A percentile compares a stretch with the other conserved stretches of the same genome.
These are phyloP conservation scores for Russula vinacea DNA, from an alignment of 768 basidiomycete genomes.

Conservation along the genomic window DNA sequence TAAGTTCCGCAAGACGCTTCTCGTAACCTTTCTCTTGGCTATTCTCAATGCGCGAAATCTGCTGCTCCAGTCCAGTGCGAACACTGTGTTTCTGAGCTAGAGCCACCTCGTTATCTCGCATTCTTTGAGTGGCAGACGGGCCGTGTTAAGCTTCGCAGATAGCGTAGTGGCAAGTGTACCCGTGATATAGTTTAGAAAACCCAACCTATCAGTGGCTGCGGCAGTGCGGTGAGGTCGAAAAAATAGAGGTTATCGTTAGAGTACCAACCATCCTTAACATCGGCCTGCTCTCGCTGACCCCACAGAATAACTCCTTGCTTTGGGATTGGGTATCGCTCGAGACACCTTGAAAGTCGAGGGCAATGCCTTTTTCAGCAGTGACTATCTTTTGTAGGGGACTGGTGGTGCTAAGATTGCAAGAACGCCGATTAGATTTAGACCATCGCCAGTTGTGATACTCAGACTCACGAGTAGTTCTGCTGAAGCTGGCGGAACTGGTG, in stretches of 20 bases:
- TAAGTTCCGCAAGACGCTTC: conserved; percentile 65
- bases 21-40: conserved; percentile 63
- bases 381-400: conserved; percentile 74
- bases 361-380: conserved; percentile 72
- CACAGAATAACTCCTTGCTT: conserved; percentile 82
- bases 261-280: conserved; percentile 72
- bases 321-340: conserved; percentile 64
- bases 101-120: conserved; percentile 66
- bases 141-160: conserved; percentile 57
- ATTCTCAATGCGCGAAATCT: conserved; percentile 65
- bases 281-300: conserved; percentile 69
- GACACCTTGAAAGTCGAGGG: conserved; percentile 67
- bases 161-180: conserved; percentile 64
- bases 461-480: conserved; percentile 66
- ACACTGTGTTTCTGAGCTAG: conserved; percentile 60
- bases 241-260: background rate
- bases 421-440: background rate
- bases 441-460: background rate
- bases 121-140: conserved; percentile 65
- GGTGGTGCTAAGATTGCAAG: conserved; percentile 44
- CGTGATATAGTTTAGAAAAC: conserved; percentile 75
- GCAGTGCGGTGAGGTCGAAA: conserved; percentile 3
- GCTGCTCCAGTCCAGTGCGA: conserved; percentile 54
- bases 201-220: conserved; percentile 70
- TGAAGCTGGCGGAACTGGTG: conserved; percentile 70